phyloP scores from a whole-genome alignment of 768 basidiomycete genomes.

The Asterophora parasitica region DNA sequence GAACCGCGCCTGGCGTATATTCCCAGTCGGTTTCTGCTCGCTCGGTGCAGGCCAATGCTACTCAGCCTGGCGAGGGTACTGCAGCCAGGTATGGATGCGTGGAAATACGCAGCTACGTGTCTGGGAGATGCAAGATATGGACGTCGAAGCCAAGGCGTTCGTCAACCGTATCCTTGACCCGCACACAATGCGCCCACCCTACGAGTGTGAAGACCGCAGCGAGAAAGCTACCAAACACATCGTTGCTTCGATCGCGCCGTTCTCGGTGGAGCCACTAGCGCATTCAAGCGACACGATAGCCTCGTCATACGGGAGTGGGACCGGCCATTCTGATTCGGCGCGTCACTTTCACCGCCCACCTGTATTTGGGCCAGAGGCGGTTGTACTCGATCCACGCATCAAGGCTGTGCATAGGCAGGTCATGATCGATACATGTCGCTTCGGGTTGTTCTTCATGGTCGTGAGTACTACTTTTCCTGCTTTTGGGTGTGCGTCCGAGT shows the following conservation, averaged over 20 bases:
- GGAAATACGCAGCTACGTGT: constrained; percentile 29
- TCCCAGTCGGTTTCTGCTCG: constrained; percentile 23
- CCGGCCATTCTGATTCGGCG: background rate
- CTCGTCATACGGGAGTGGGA: constrained; percentile 1
- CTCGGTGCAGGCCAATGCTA: constrained; percentile 30
- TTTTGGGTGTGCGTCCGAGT: no score
- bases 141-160: constrained; percentile 22
- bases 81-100: constrained; percentile 30
- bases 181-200: no score
- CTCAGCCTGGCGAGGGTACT: constrained; percentile 33
- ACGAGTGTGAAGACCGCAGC: background rate
- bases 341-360: constrained; percentile 23
- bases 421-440: constrained; percentile 23
- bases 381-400: constrained; percentile 34
- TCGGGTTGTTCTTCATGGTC: constrained; percentile 20
- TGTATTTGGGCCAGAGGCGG: constrained; percentile 36
- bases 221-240: background rate
- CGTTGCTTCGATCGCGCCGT: constrained; percentile 17
- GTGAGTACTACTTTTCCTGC: constrained; percentile 14
- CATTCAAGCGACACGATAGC: constrained; percentile 7
- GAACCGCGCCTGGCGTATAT: constrained; percentile 27
- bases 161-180: constrained; percentile 15
- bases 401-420: constrained; percentile 26
- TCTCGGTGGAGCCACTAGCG: constrained; percentile 8
- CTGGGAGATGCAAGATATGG: constrained; percentile 34